A percentile compares a stretch with the other conserved stretches of the same genome.
Conservation (phyloP, 148 eudicot species). For the Heliosperma pusillum region DNA sequence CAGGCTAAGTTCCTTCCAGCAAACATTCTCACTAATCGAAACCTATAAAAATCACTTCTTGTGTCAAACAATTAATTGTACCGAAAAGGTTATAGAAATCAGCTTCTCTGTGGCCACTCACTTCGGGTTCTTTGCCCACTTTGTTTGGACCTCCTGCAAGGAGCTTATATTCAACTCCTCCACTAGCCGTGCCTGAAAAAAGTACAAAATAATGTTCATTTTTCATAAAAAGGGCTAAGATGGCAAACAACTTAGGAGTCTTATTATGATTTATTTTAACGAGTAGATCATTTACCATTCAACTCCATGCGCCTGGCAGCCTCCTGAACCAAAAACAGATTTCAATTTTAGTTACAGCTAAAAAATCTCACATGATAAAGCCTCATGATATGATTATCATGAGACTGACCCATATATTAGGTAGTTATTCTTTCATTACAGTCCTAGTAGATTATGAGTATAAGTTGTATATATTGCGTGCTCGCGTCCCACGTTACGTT, state of each 20-base stretch:
- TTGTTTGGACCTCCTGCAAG: conserved; percentile 68
- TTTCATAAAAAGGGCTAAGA: conserved; percentile 1
- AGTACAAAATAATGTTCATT: too few species aligned
- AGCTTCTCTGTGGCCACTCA: conserved; percentile 22
- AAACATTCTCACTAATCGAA: conserved; percentile 57
- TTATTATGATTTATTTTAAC: neutral
- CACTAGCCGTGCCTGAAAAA: conserved; percentile 44
- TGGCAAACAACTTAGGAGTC: neutral
- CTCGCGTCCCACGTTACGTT: too few species aligned
- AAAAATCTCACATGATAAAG: neutral
- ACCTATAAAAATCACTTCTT: conserved; percentile 40
- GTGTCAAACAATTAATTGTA: neutral
- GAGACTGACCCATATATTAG: too few species aligned
- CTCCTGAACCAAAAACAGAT: conserved; percentile 48
- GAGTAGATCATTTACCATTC: conserved; percentile 45
- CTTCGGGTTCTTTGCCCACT: conserved; percentile 39
- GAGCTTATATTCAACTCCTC: conserved; percentile 59
- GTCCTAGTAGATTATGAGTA: too few species aligned
- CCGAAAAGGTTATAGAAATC: neutral
- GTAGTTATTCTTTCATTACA: too few species aligned
- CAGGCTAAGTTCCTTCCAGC: conserved; percentile 84
- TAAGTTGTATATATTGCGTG: too few species aligned
- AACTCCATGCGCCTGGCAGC: conserved; percentile 46
- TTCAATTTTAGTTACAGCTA: neutral
- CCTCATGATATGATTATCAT: too few species aligned